Evolutionary conservation across 805 yeast genomes (phyloP).

Genomic region (Kuraishia ogatae): DNA sequence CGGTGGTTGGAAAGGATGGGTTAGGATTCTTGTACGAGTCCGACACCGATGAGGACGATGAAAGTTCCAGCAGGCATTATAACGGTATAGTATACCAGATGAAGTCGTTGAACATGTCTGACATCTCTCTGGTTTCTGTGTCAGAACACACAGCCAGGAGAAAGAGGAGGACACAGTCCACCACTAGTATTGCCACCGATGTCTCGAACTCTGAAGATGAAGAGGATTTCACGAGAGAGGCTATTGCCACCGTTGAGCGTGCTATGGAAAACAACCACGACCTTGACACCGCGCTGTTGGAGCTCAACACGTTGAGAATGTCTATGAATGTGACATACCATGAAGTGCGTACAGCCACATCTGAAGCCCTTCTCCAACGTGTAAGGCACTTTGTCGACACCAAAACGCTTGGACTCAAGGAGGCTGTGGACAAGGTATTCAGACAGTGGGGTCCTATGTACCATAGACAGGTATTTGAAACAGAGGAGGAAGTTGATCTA

Average conservation of each 20-base stretch:
- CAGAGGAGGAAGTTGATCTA: slow-evolving; percentile 70
- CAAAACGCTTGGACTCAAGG: slow-evolving; percentile 65
- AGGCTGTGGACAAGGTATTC: slow-evolving; percentile 71
- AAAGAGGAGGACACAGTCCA: slow-evolving; percentile 28
- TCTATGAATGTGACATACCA: slow-evolving; percentile 94
- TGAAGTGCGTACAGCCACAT: slow-evolving; percentile 81
- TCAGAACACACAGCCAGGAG: slow-evolving; percentile 20
- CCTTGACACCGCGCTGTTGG: slow-evolving; percentile 85
- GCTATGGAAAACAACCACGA: slow-evolving; percentile 91
- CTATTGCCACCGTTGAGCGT: slow-evolving; percentile 86
- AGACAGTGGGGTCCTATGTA: slow-evolving; percentile 76
- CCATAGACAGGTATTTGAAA: slow-evolving; percentile 77
- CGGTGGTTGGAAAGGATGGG: slow-evolving; percentile 40
- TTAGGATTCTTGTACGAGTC: slow-evolving; percentile 41
- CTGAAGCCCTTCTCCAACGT: slow-evolving; percentile 60
- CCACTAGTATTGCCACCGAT: slow-evolving; percentile 28
- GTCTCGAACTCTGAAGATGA: slow-evolving; percentile 35
- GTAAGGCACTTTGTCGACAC: slow-evolving; percentile 70
- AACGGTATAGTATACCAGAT: slow-evolving; percentile 36
- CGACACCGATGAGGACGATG: slow-evolving; percentile 23
- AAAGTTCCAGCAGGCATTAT: slow-evolving; percentile 17
- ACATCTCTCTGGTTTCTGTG: slow-evolving; percentile 42
- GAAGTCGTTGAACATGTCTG: slow-evolving; percentile 37
- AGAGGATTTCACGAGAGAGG: slow-evolving; percentile 81
- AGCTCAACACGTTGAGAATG: slow-evolving; percentile 92